These are phyloP conservation scores for Conticribra weissflogii DNA, from an alignment of 108 stramenopile genomes.

Conservation along the genomic window DNA sequence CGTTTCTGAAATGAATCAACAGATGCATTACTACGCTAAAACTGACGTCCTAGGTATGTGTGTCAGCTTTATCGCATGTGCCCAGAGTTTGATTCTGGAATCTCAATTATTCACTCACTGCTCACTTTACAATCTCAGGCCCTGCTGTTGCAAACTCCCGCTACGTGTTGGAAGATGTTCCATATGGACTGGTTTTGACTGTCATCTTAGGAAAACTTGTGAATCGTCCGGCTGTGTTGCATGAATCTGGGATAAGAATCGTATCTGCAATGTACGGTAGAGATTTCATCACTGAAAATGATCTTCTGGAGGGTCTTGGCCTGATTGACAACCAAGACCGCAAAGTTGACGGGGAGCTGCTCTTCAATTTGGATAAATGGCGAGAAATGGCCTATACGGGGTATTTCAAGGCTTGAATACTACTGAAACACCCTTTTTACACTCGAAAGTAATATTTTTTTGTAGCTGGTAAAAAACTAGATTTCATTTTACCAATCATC, in stretches of 20 bases:
- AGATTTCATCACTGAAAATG: slow-evolving; percentile 68
- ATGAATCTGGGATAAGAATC: slow-evolving; percentile 62
- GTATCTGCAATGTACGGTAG: slow-evolving; percentile 70
- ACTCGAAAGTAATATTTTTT: too few relatives aligned
- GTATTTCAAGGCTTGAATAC: too few relatives aligned
- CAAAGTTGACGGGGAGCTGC: neutral
- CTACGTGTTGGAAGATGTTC: slow-evolving; percentile 75
- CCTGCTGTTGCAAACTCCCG: slow-evolving; percentile 54
- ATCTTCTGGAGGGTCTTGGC: slow-evolving; percentile 54
- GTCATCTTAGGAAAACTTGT: slow-evolving; percentile 57
- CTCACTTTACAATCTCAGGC: neutral
- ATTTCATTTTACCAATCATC: slow-evolving; percentile 2
- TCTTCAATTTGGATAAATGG: slow-evolving; percentile 31
- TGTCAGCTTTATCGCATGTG: neutral
- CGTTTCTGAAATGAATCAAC: slow-evolving; percentile 75
- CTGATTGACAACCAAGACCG: slow-evolving; percentile 14
- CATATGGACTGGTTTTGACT: slow-evolving; percentile 61
- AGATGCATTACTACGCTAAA: slow-evolving; percentile 54
- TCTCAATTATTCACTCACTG: neutral
- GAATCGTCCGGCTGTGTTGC: slow-evolving; percentile 55
- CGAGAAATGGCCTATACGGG: slow-evolving; percentile 45
- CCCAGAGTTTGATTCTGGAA: neutral
- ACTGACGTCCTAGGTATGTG: slow-evolving; percentile 58
- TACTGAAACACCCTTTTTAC: too few relatives aligned
- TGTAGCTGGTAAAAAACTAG: too few relatives aligned